Evolutionary conservation across 1,139 yeast species (phyloP), one percentile per base, ranked within the genome.

Genomic region (Wickerhamiella infanticola): DNA sequence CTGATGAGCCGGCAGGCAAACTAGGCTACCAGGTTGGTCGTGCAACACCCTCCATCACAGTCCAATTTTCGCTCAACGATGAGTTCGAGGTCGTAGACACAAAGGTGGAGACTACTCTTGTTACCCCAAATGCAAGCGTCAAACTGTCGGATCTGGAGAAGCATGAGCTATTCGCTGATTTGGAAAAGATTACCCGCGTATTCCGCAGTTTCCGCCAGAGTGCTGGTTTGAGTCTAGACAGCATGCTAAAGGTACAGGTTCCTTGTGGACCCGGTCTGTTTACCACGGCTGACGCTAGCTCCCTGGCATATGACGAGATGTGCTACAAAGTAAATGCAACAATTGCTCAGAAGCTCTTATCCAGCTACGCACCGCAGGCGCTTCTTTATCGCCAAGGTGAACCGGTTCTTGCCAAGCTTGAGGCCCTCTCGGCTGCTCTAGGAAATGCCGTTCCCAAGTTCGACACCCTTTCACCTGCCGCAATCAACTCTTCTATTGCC

Each of bases 311-410:
- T 41, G 74, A 77, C 45, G 97, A 90, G 63, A 72, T 90, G 41
- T 74, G 80, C 52, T 79, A 81, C 57, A 84, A 81, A 60, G 94
- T 82, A 4, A 88, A 90, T 63, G 69, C 77, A 40, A 86, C 94
- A 0, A 79, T 90, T 50, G 98, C 97, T 0, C 84, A 85, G 49
- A 78, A 75, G 56, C 67, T 81, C 24, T 81, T 81, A 57, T 78
- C 90, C 3, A 76, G 74, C 3, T 67, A 86, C 44, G 95, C 96
- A 1, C 86, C 82, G 52, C 65, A 69, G 45, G 86, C 97, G 0
- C 74, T 90, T 46, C 73, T 90, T 58, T 81, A 97, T 63, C 83
- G 94, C 61, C 95, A 88, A 53, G 73, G 85, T 4, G 75, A 81
- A 53, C 97, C 98, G 35, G 77, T 93, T 3, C 68, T 81, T 50